phyloP scores from a whole-genome alignment of 1,284 basidiomycete genomes.

The Heterobasidion parviporum region DNA sequence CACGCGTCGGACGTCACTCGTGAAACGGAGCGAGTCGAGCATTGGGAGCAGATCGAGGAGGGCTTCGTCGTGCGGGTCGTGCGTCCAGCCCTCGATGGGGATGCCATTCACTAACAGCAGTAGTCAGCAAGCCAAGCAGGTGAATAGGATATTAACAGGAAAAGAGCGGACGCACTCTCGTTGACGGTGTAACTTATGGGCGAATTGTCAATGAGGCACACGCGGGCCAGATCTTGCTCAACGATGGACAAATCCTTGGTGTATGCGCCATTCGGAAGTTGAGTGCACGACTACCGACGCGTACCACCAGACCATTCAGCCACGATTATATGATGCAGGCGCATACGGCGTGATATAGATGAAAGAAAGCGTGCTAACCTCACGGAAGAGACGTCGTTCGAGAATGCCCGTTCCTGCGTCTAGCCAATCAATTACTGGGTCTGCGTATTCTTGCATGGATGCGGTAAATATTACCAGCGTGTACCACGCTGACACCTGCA shows the following conservation, averaged over 20 bases:
- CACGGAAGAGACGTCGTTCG: conserved; percentile 82
- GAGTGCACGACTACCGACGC: conserved; percentile 71
- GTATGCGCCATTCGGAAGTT: conserved; percentile 88
- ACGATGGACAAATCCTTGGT: conserved; percentile 89
- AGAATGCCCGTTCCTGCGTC: conserved; percentile 92
- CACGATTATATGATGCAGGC: neutral
- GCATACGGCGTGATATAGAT: conserved; percentile 1
- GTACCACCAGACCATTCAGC: neutral
- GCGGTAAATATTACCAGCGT: conserved; percentile 98
- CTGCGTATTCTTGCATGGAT: conserved; percentile 98
- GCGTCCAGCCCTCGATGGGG: conserved; percentile 98
- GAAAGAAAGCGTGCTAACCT: conserved; percentile 42
- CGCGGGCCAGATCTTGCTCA: conserved; percentile 81
- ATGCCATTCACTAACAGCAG: conserved; percentile 76
- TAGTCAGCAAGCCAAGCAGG: conserved; percentile 1
- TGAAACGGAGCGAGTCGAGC: conserved; percentile 92
- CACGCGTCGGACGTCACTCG: conserved; percentile 89
- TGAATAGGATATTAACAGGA: neutral
- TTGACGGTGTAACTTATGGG: conserved; percentile 91
- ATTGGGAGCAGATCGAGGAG: conserved; percentile 92
- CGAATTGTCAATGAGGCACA: conserved; percentile 96
- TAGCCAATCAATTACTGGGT: conserved; percentile 99
- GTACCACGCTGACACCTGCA: conserved; percentile 95
- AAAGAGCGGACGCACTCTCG: conserved; percentile 54
- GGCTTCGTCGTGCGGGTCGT: conserved; percentile 95